phyloP scores from a whole-genome alignment of 1,284 basidiomycete species.

The Ceratobasidium sp. region DNA sequence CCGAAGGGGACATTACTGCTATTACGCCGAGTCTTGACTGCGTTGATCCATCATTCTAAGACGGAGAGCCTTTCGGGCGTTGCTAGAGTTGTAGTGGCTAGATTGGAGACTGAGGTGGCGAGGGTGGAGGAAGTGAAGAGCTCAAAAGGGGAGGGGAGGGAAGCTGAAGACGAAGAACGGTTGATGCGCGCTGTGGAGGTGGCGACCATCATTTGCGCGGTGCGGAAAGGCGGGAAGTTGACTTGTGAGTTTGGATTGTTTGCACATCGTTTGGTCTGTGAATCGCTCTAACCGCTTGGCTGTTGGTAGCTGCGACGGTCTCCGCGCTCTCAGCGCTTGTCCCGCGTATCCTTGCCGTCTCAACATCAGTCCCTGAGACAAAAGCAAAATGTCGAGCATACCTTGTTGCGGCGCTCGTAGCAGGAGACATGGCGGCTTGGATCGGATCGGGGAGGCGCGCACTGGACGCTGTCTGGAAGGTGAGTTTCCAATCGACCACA shows the following conservation, averaged over 20 bases:
- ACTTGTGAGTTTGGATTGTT: slow-evolving; percentile 31
- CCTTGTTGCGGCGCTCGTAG: slow-evolving; percentile 62
- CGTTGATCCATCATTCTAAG: slow-evolving; percentile 82
- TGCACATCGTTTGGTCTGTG: slow-evolving; percentile 54
- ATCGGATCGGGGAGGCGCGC: slow-evolving; percentile 71
- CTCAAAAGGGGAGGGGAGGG: slow-evolving; percentile 5
- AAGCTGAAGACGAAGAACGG: slow-evolving; percentile 22
- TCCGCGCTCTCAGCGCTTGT: slow-evolving; percentile 25
- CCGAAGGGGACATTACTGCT: slow-evolving; percentile 61
- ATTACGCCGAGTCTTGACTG: slow-evolving; percentile 78
- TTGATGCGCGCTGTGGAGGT: slow-evolving; percentile 54
- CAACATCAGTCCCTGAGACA: not conserved
- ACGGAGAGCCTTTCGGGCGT: slow-evolving; percentile 73
- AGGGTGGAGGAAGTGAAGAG: not conserved
- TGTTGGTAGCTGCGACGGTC: slow-evolving; percentile 56
- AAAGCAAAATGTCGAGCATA: not conserved
- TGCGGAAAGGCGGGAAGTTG: slow-evolving; percentile 39
- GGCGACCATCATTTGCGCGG: slow-evolving; percentile 65
- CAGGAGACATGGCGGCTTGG: slow-evolving; percentile 75
- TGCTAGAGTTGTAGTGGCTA: slow-evolving; percentile 62
- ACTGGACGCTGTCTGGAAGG: slow-evolving; percentile 64
- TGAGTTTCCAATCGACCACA: slow-evolving; percentile 12
- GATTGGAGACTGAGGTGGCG: slow-evolving; percentile 46
- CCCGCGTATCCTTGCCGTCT: slow-evolving; percentile 2
- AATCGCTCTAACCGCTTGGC: slow-evolving; percentile 65